Conservation (phyloP, 495 filamentous ascomycete genomes). For the Hyaloscypha bicolor region DNA sequence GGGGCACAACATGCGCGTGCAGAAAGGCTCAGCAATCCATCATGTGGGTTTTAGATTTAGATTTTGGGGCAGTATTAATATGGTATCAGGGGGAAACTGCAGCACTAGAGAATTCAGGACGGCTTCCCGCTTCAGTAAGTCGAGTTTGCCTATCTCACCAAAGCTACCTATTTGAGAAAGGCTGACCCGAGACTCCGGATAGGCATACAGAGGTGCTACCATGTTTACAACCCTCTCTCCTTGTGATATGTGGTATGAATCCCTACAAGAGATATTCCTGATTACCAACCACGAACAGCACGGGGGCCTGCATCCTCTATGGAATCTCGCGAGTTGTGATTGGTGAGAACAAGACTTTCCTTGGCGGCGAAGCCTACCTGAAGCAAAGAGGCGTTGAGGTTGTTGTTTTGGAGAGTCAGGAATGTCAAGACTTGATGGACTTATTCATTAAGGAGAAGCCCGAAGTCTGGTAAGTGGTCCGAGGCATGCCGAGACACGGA, state of each 20-base stretch:
- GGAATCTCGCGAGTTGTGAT: slow-evolving; percentile 80
- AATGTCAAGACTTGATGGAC: slow-evolving; percentile 75
- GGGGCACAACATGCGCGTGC: slow-evolving; percentile 81
- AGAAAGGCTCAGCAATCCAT: slow-evolving; percentile 73
- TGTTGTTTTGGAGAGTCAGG: slow-evolving; percentile 66
- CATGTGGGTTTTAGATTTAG: slow-evolving; percentile 56
- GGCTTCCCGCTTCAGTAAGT: slow-evolving; percentile 60
- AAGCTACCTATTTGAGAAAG: too few species aligned
- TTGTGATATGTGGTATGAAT: slow-evolving; percentile 71
- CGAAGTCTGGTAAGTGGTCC: slow-evolving; percentile 64
- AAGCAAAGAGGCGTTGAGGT: slow-evolving; percentile 74
- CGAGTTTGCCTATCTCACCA: neutral
- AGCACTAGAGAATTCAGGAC: slow-evolving; percentile 75
- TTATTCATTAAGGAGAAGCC: slow-evolving; percentile 77
- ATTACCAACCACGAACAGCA: slow-evolving; percentile 31
- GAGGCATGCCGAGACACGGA: neutral
- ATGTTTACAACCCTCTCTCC: slow-evolving; percentile 90
- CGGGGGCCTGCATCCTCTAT: slow-evolving; percentile 80
- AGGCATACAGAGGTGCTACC: slow-evolving; percentile 68
- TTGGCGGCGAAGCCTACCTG: slow-evolving; percentile 77
- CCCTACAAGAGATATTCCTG: neutral
- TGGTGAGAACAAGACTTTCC: slow-evolving; percentile 80
- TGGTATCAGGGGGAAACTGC: slow-evolving; percentile 72
- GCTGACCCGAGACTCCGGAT: neutral
- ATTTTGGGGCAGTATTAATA: neutral